Base-by-base conservation (phyloP, 2,329 filamentous ascomycete genomes). In the Tolypocladium inflatum region DNA sequence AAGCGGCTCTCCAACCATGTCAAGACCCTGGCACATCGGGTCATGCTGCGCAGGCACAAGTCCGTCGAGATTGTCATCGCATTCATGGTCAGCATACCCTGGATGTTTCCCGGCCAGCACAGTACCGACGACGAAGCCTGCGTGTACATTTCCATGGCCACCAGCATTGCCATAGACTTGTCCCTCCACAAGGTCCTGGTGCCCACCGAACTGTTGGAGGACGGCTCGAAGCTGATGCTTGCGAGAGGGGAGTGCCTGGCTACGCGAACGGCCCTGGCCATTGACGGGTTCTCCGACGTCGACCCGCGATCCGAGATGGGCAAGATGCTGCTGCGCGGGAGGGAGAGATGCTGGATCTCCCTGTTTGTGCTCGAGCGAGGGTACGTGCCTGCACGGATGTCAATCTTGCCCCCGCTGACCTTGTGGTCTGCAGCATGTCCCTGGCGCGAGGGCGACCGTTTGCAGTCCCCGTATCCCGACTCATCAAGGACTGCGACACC, bases 11-110 rank as follows among this genome's bases (percentile, higher is more conserved):
- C 84, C 0, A 79, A 82, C 56, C 87, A 90, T 63, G 80, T 81
- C 61, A 85, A 82, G 61, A 76, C 76, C 30, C 77, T 90, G 4
- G 86, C 84, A 0, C 80, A 84, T 33, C 78, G 81, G 35, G 79
- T 90, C 50, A 83, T 87, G 55, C 72, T 78, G 0, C 78, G 81
- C 52, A 81, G 86, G 2, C 80, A 84, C 64, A 81, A 85, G 58
- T 90, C 87, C 0, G 85, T 89, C 7, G 87, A 90, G 67, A 89
- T 90, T 58, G 84, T 90, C 0, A 73, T 90, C 1, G 87, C 85
- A 0, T 90, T 90, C 66, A 87, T 90, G 83, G 80, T 89, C 38
- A 89, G 89, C 60, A 81, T 90, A 8, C 87, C 87, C 0, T 90
- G 87, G 87, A 89, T 90, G 80, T 82, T 83, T 37, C 84, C 85